Base-by-base conservation (phyloP, 495 filamentous ascomycete genomes). In the Penicillium antarcticum region DNA sequence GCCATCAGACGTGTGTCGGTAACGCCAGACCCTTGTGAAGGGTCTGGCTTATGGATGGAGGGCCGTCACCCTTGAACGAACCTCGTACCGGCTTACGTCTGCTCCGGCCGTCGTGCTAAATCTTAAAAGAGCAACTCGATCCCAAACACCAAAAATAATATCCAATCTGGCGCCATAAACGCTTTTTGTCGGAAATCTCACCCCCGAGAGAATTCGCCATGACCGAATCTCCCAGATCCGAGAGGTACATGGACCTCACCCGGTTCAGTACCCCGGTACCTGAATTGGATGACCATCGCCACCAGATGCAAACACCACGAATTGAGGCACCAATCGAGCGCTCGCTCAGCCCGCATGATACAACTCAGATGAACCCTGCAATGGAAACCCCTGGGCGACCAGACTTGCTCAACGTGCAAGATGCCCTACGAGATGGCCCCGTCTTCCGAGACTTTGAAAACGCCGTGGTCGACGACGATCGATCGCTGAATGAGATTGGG, bases 231-330 rank as follows among this genome's bases (percentile, higher is more conserved):
- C 80, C 82, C 47, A 71, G 72, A 41, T 86, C 85, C 33, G 84
- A 86, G 43, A 72, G 70, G 58, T 75, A 82, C 42, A 60, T 69
- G 61, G 75, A 65, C 52, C 71, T 79, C 45, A 83, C 81, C 46
- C 69, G 82, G 56, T 83, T 80, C 73, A 88, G 86, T 65, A 89
- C 88, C 38, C 89, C 92, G 2, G 88, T 91, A 18, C 86, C 88
- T 43, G 90, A 96, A 61, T 77, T 97, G 10, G 94, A 98, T 66
- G 94, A 97, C 63, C 91, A 97, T 72, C 89, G 91, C 39, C 79
- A 87, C 63, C 91, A 96, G 61, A 67, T 86, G 31, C 69, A 84
- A 21, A 82, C 88, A 29, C 69, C 86, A 14, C 84, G 82, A 43
- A 81, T 67, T 62, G 86, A 78, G 70, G 80, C 71, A 49, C 65